Evolutionary conservation across 2,329 filamentous ascomycete species (phyloP).

Genomic region (Neoscytalidium dimidiatum): DNA sequence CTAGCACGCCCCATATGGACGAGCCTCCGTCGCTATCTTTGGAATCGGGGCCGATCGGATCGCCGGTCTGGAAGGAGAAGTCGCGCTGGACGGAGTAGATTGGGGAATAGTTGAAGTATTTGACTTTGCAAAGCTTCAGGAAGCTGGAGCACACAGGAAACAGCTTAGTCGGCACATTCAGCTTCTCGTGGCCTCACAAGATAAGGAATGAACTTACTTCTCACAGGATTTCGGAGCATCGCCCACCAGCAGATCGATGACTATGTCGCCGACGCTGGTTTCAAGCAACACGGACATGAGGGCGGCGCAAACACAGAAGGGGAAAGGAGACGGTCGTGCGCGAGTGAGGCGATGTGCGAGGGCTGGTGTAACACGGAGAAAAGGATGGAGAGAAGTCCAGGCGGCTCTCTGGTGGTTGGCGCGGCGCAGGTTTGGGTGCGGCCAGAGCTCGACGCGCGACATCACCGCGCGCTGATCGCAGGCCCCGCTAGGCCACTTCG

Average conservation of each 20-base stretch:
- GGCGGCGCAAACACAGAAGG: constrained; percentile 1
- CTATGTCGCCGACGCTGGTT: constrained; percentile 89
- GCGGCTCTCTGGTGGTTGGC: neutral
- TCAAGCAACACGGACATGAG: constrained; percentile 91
- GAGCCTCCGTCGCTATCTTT: constrained; percentile 86
- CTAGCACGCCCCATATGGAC: constrained; percentile 86
- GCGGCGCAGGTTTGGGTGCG: neutral
- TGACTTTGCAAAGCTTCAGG: constrained; percentile 96
- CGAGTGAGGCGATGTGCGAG: neutral
- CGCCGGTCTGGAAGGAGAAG: constrained; percentile 95
- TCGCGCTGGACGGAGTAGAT: constrained; percentile 90
- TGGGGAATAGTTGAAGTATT: constrained; percentile 98
- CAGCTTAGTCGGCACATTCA: constrained; percentile 58
- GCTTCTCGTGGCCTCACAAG: constrained; percentile 41
- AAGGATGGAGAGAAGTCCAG: neutral
- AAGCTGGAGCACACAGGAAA: constrained; percentile 64
- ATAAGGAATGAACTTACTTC: constrained; percentile 68
- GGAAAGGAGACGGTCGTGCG: neutral
- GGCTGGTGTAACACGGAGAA: neutral
- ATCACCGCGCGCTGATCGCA: constrained; percentile 3
- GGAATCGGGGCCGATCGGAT: constrained; percentile 85
- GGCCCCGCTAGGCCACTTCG: neutral
- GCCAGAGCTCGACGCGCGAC: constrained; percentile 8
- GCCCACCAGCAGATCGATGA: constrained; percentile 87
- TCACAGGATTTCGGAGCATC: constrained; percentile 90